Percentiles rank a stretch among this genome's conserved stretches.
Conservation (phyloP, 768 basidiomycete species). For the Podaxis pistillaris region DNA sequence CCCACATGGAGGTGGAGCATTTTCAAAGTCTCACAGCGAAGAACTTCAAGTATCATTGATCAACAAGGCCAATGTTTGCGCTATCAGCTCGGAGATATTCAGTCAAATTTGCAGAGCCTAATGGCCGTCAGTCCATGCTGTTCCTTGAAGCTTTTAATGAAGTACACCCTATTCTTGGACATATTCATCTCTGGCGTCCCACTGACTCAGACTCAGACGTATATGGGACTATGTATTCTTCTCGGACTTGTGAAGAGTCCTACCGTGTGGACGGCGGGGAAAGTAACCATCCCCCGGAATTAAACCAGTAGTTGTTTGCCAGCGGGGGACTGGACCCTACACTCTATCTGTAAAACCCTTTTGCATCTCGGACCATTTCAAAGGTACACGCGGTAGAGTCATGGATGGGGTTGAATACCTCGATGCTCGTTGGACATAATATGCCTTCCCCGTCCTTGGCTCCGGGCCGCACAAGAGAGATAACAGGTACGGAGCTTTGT, state of each 20-base stretch:
- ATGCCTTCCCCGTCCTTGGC: background rate
- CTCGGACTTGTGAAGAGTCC: background rate
- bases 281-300: background rate
- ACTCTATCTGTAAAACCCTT: background rate
- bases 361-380: background rate
- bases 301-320: background rate
- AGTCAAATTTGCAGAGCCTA: background rate
- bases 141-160: background rate
- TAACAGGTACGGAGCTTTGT: background rate
- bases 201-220: conserved; percentile 2
- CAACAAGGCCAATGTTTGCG: background rate
- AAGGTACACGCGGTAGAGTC: background rate
- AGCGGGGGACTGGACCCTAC: background rate
- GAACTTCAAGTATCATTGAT: background rate
- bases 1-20: conserved; percentile 11
- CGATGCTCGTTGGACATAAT: background rate
- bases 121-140: background rate
- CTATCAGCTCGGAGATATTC: background rate
- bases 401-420: background rate
- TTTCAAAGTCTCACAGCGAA: background rate
- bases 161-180: background rate
- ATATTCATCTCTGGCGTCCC: background rate
- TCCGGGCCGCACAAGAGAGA: background rate
- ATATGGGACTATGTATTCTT: background rate
- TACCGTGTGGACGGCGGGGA: background rate